These are phyloP conservation scores for Tricholoma flavovirens DNA, from an alignment of 768 basidiomycete species.

Conservation along the genomic window DNA sequence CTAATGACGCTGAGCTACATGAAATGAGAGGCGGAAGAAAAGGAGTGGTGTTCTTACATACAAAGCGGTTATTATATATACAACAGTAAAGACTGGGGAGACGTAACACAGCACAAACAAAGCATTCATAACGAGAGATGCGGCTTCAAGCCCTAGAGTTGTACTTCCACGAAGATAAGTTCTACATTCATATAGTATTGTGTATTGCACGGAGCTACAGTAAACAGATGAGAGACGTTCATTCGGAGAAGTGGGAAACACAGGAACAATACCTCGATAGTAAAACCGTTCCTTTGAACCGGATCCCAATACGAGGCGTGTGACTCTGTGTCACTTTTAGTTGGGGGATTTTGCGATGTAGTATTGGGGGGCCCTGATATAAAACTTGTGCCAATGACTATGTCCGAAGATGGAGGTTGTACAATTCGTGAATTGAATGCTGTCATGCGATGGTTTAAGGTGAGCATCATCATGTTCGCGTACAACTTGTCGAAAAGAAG, in stretches of 20 bases:
- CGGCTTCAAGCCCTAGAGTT: not conserved
- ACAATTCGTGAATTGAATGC: not conserved
- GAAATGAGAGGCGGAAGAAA: not conserved
- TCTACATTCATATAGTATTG: not conserved
- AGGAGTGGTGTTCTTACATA: too few relatives aligned
- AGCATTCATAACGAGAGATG: not conserved
- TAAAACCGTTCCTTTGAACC: not conserved
- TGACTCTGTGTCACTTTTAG: not conserved
- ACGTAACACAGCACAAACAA: too few relatives aligned
- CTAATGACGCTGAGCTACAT: not conserved
- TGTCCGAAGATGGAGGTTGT: not conserved
- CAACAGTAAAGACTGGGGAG: too few relatives aligned
- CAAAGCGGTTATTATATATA: too few relatives aligned
- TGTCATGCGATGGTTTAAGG: constrained; percentile 23
- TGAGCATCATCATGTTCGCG: constrained; percentile 25
- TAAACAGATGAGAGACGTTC: not conserved
- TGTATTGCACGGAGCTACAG: not conserved
- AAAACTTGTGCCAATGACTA: not conserved
- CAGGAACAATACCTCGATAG: not conserved
- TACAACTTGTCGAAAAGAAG: constrained; percentile 27
- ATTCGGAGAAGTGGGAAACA: not conserved
- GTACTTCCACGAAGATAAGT: not conserved
- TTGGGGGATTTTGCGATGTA: not conserved
- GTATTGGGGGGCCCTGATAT: not conserved
- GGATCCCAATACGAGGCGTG: not conserved